These are phyloP conservation scores for Nannochloropsis limnetica DNA, from an alignment of 352 stramenopile species.

Conservation along the genomic window DNA sequence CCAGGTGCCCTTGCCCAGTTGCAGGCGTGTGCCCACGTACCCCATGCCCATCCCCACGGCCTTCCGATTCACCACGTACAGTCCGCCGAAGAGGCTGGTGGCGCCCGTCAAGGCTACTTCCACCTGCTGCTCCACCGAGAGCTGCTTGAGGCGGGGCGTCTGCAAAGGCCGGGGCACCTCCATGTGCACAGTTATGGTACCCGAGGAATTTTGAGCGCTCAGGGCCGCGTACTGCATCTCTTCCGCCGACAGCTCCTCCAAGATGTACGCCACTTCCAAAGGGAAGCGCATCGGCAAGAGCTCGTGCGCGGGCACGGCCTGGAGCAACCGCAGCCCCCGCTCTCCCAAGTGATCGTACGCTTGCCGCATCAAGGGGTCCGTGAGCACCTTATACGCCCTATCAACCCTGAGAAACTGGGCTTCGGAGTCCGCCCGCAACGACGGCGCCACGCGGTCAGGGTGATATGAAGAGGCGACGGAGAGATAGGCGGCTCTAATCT, in stretches of 20 bases:
- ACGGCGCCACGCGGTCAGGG: neutral
- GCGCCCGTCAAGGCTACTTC: slow-evolving; percentile 21
- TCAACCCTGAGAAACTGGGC: slow-evolving; percentile 6
- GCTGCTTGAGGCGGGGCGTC: neutral
- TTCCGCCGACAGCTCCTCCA: slow-evolving; percentile 28
- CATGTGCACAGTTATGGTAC: slow-evolving; percentile 16
- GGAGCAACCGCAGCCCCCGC: neutral
- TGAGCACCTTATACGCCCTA: slow-evolving; percentile 19
- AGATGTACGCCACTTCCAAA: slow-evolving; percentile 30
- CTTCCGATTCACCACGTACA: slow-evolving; percentile 32
- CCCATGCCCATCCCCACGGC: slow-evolving; percentile 19
- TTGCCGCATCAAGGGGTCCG: slow-evolving; percentile 10
- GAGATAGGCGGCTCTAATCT: neutral
- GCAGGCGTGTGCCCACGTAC: slow-evolving; percentile 6
- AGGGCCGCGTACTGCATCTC: slow-evolving; percentile 31
- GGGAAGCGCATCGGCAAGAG: slow-evolving; percentile 7
- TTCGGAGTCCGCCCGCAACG: neutral
- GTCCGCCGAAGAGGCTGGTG: slow-evolving; percentile 27
- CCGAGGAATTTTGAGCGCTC: slow-evolving; percentile 1
- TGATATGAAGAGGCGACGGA: neutral
- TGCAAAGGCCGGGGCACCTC: slow-evolving; percentile 20
- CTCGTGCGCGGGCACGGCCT: neutral
- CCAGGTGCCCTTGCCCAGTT: neutral
- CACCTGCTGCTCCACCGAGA: slow-evolving; percentile 31
- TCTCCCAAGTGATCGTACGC: slow-evolving; percentile 30